These are phyloP conservation scores for Lactarius hatsudake DNA, from an alignment of 768 basidiomycete genomes.

Conservation along the genomic window DNA sequence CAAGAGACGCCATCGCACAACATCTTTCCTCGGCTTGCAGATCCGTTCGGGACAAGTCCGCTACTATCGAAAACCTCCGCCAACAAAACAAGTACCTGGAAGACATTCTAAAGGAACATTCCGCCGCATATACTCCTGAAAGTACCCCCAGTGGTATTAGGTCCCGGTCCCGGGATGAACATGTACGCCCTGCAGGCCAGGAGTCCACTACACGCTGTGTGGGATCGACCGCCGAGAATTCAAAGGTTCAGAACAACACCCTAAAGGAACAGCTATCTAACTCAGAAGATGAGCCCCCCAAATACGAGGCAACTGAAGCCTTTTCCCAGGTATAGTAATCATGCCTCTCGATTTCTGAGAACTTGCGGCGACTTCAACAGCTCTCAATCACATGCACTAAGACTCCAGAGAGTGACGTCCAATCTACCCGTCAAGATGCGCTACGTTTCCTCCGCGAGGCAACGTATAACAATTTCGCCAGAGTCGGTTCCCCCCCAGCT, in stretches of 20 bases:
- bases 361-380: neutral
- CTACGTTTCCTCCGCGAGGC: constrained; percentile 27
- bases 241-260: neutral
- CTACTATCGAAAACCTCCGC: constrained; percentile 17
- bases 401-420: constrained; percentile 23
- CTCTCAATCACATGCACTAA: constrained; percentile 7
- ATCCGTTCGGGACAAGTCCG: constrained; percentile 27
- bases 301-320: constrained; percentile 21
- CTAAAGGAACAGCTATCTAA: constrained; percentile 3
- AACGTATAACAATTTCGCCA: constrained; percentile 23
- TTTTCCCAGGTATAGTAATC: constrained; percentile 3
- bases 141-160: neutral
- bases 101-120: constrained; percentile 35
- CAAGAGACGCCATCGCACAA: constrained; percentile 27
- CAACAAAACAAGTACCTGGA: constrained; percentile 28
- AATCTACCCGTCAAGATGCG: constrained; percentile 26
- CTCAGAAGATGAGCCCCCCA: constrained; percentile 19
- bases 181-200: constrained; percentile 6
- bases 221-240: neutral
- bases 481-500: constrained; percentile 18
- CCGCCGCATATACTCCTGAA: neutral
- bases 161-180: constrained; percentile 1
- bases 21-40: constrained; percentile 26
- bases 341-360: neutral
- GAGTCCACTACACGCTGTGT: neutral